Evolutionary conservation across 495 filamentous ascomycete genomes (phyloP).

Genomic region (Hyaloscypha finlandica): DNA sequence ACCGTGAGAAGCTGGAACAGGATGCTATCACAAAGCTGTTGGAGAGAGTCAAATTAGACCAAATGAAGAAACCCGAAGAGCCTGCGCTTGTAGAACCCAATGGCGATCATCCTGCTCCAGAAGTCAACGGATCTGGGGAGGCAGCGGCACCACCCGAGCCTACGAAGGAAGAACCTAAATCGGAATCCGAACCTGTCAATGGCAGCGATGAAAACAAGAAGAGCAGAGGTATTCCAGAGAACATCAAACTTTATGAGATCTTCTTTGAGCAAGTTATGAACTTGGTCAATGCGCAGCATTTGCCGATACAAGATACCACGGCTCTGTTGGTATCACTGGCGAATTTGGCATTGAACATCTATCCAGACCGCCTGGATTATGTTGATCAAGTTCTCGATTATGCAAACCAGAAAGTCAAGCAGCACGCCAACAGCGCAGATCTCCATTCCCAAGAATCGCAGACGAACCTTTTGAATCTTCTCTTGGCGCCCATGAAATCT

Average conservation of each 20-base stretch:
- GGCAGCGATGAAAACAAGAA: conserved; percentile 48
- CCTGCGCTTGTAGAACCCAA: conserved; percentile 33
- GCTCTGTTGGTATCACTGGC: conserved; percentile 88
- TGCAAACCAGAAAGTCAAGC: conserved; percentile 82
- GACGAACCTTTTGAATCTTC: conserved; percentile 82
- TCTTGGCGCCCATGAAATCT: conserved; percentile 83
- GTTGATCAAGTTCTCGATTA: conserved; percentile 92
- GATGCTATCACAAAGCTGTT: conserved; percentile 76
- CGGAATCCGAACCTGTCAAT: conserved; percentile 35
- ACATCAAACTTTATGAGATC: conserved; percentile 92
- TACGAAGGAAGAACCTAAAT: conserved; percentile 40
- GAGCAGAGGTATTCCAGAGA: conserved; percentile 71
- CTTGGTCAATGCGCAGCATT: conserved; percentile 83
- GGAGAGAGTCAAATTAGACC: conserved; percentile 73
- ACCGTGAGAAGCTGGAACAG: conserved; percentile 75
- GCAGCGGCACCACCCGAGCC: conserved; percentile 24
- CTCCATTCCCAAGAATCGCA: conserved; percentile 86
- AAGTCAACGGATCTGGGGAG: conserved; percentile 38
- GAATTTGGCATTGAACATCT: conserved; percentile 93
- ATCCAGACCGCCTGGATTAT: conserved; percentile 89
- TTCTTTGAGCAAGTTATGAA: conserved; percentile 97
- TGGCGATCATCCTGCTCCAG: conserved; percentile 34
- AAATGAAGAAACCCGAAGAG: conserved; percentile 45
- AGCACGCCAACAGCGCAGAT: conserved; percentile 91
- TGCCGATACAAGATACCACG: conserved; percentile 93